Base-by-base conservation (phyloP, 306 rosid genomes). In the Dryas drummondii region DNA sequence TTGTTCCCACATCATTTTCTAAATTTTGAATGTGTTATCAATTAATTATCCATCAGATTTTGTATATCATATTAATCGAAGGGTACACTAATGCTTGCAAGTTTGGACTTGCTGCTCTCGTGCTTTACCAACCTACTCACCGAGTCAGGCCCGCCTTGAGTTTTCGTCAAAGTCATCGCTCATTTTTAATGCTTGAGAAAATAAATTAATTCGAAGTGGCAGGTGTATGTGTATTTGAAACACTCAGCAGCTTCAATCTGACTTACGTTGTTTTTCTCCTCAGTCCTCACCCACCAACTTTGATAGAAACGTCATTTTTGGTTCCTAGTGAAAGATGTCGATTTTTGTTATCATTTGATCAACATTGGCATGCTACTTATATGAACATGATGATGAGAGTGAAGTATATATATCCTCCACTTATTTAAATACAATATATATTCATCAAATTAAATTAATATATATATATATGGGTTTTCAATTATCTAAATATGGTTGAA, bases 71-170 rank as follows among this genome's bases (percentile, higher is more conserved):
- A 22, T 0, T 22, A 22, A 22, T 22, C 22, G 22, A 22, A 22
- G 22, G 22, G 41, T 46, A 3, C 13, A 14, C 12, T 45, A n/a
- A 60, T 45, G 70, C 71, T 69, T 60, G 72, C n/a, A 66, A 53
- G 63, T 50, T 72, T 78, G 73, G 81, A 77, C 73, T 16, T 3
- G 10, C 16, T 4, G 4, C 42, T 52, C 40, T 61, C 45, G 3
- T 42, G 55, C 41, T 53, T 45, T 74, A 74, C 79, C 86, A 73
- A 64, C 27, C 46, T 42, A 56, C 32, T 27, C 4, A n/a, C 7
- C 17, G 53, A 70, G 57, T 74, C 71, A 41, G 71, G 37, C 37
- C 83, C 71, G 76, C 22, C 65, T 73, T 15, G 19, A 57, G 46
- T 63, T 27, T n/a, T 16, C 44, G 72, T 65, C 67, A 27, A 70